A percentile compares a stretch with the other conserved stretches of the same genome.
Conservation (phyloP, 768 basidiomycete species). For the Nidularia sp. region DNA sequence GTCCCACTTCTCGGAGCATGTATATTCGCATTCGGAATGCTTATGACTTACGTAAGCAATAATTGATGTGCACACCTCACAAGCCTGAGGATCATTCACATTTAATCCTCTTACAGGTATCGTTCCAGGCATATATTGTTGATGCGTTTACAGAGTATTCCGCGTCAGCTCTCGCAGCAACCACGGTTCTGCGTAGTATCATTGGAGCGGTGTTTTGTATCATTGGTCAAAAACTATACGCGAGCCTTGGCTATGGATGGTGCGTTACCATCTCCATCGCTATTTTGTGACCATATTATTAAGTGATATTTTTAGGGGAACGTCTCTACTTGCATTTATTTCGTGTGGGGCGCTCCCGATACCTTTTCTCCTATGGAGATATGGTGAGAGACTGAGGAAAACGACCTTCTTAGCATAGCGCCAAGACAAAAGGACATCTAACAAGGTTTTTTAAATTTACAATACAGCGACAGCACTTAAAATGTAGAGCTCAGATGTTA, state of each 20-base stretch:
- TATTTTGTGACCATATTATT: not conserved
- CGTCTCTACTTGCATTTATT: not conserved
- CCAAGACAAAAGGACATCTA: not conserved
- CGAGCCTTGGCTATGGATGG: not conserved
- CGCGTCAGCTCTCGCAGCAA: not conserved
- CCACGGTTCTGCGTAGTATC: not conserved
- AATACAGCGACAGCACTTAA: no score
- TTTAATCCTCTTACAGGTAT: not conserved
- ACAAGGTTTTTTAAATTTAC: no score
- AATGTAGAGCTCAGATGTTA: no score
- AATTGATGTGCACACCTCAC: not conserved
- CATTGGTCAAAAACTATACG: not conserved
- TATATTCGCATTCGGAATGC: not conserved
- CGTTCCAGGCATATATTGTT: not conserved
- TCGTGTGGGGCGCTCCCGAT: not conserved
- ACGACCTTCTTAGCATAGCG: not conserved
- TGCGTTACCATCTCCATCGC: not conserved
- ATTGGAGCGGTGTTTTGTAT: not conserved
- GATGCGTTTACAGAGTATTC: not conserved
- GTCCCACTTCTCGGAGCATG: not conserved
- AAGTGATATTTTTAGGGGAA: not conserved
- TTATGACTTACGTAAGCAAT: not conserved
- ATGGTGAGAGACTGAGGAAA: not conserved
- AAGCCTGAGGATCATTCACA: not conserved
- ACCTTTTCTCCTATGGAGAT: not conserved